Evolutionary conservation across 2,329 filamentous ascomycete genomes (phyloP).

Genomic region (Diaporthe ampelina): DNA sequence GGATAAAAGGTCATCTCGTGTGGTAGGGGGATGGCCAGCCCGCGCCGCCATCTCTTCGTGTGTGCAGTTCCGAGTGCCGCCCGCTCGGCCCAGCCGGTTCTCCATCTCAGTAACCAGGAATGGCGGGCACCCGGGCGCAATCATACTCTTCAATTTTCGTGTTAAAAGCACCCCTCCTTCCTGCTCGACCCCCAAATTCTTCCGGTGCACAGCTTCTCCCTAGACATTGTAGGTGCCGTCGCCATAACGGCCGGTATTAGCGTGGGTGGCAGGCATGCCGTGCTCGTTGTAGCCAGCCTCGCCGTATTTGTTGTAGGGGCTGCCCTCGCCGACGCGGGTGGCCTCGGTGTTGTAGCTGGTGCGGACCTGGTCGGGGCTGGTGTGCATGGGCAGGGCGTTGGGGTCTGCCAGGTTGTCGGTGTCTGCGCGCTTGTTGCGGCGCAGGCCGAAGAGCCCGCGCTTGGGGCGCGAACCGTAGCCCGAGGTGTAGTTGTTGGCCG

Average conservation of each 20-base stretch:
- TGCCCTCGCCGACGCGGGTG: conserved; percentile 48
- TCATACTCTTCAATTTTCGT: neutral
- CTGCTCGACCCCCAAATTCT: neutral
- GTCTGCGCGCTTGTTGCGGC: conserved; percentile 46
- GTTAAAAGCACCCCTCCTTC: neutral
- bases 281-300: conserved; percentile 48
- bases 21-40: neutral
- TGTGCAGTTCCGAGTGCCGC: neutral
- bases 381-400: conserved; percentile 53
- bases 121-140: conserved; percentile 13
- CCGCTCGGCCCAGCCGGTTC: conserved; percentile 18
- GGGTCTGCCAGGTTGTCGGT: conserved; percentile 45
- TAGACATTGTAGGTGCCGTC: conserved; percentile 41
- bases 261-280: conserved; percentile 39
- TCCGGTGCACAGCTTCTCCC: neutral
- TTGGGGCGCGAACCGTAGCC: conserved; percentile 49
- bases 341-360: conserved; percentile 54
- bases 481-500: conserved; percentile 57
- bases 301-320: conserved; percentile 49
- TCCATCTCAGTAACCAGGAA: neutral
- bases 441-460: conserved; percentile 50
- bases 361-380: conserved; percentile 52
- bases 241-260: conserved; percentile 26
- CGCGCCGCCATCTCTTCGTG: neutral
- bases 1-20: neutral